Percentiles rank a stretch among this genome's conserved stretches.
Evolutionary conservation across 2,329 filamentous ascomycete species (phyloP).

Genomic region (Cordyceps militaris): DNA sequence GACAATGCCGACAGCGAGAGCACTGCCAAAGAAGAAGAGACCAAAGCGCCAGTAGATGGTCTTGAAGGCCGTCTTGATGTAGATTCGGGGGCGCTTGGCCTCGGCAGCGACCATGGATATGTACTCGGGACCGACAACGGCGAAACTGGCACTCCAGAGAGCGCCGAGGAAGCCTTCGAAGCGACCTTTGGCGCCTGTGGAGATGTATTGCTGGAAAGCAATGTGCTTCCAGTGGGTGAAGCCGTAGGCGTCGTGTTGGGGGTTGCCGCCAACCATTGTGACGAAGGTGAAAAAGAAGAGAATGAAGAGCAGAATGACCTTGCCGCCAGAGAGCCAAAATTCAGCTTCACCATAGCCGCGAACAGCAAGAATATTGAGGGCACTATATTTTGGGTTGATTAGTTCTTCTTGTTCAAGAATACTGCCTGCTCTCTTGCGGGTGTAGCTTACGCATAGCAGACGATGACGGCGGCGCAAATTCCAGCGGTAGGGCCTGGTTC

Average conservation of each 20-base stretch:
- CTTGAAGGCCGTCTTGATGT: conserved; percentile 64
- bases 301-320: conserved; percentile 59
- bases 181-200: conserved; percentile 53
- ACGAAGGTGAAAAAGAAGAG: conserved; percentile 72
- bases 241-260: conserved; percentile 58
- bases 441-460: conserved; percentile 48
- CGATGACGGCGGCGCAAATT: conserved; percentile 50
- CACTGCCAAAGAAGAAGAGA: conserved; percentile 63
- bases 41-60: conserved; percentile 67
- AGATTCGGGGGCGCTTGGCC: conserved; percentile 53
- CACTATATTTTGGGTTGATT: conserved; percentile 22
- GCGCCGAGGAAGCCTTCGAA: conserved; percentile 66
- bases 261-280: conserved; percentile 73
- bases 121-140: conserved; percentile 61
- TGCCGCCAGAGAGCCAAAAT: conserved; percentile 59
- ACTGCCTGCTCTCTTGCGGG: conserved; percentile 6
- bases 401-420: conserved; percentile 14
- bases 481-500: conserved; percentile 60
- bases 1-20: conserved; percentile 58
- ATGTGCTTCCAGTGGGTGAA: conserved; percentile 58
- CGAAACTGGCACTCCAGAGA: conserved; percentile 57
- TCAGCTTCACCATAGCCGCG: conserved; percentile 64
- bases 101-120: conserved; percentile 64
- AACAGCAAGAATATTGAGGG: conserved; percentile 59
- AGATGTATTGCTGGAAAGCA: conserved; percentile 45